A percentile compares a stretch with the other conserved stretches of the same genome.
Evolutionary conservation across 2,329 filamentous ascomycete species (phyloP).

Genomic region (Graphilbum ipis-grandicollis): DNA sequence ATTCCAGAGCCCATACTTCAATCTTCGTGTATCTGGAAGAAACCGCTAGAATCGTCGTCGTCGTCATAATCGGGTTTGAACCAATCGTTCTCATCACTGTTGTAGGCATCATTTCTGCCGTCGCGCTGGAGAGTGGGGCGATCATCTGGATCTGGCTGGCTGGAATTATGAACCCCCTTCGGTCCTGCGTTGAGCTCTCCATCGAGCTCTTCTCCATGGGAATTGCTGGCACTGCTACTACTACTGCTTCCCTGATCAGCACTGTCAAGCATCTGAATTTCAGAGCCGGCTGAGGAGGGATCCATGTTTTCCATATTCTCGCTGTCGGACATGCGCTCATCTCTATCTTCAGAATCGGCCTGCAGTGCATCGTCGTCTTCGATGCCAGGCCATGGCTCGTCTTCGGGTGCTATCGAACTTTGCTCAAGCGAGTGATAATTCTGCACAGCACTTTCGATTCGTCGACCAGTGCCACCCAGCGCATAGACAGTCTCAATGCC

Average conservation of each 20-base stretch:
- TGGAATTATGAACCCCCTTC: too few species aligned
- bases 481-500: slow-evolving; percentile 8
- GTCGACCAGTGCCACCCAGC: slow-evolving; percentile 21
- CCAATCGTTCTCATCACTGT: background rate
- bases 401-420: slow-evolving; percentile 24
- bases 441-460: slow-evolving; percentile 20
- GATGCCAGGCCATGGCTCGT: slow-evolving; percentile 39
- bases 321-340: slow-evolving; percentile 22
- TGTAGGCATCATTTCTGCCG: too few species aligned
- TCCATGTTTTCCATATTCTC: slow-evolving; percentile 27
- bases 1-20: background rate
- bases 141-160: too few species aligned
- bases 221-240: too few species aligned
- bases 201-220: too few species aligned
- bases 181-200: too few species aligned
- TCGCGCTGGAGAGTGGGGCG: too few species aligned
- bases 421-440: slow-evolving; percentile 3
- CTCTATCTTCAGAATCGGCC: background rate
- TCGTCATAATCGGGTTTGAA: background rate
- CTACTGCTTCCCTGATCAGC: too few species aligned
- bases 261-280: too few species aligned
- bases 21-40: background rate
- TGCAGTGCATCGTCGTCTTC: slow-evolving; percentile 13
- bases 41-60: background rate
- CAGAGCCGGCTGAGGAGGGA: slow-evolving; percentile 15